Evolutionary conservation across 106 monocot genomes (phyloP), one percentile per base, ranked within the genome.

Genomic region (Gastrodia elata): DNA sequence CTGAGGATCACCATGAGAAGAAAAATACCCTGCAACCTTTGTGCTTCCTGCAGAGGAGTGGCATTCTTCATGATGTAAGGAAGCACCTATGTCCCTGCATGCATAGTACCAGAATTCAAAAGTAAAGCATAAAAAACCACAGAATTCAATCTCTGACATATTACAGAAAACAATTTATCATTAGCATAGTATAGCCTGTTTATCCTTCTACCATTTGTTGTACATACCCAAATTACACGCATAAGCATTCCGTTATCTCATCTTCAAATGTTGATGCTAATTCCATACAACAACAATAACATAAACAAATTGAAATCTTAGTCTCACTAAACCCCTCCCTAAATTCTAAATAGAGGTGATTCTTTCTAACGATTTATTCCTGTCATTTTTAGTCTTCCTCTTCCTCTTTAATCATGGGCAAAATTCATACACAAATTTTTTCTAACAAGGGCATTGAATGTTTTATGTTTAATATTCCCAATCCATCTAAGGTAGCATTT

Each of bases 1-100:
- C 11, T 20, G 46, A 28, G 64, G 44, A 68, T 79, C 77, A 65
- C 52, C 76, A 58, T 71, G 80, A 68, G 76, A 70, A 73, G 80
- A 61, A 59, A 79, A 70, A 80, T 77, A 71, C 41, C 64, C 74
- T 4, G 76, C 55, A 52, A 70, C 13, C 65, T 59, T 83, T 10
- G 48, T 36, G 38, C 37, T 80, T 32, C 76, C 71, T 26, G 65
- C 49, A 35, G 55, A 56, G n/a, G 49, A 40, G 20, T 57, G 75
- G n/a, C 40, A 22, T 64, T 84, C 77, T 1, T 78, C 39, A 11
- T 74, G 77, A 42, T 75, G 74, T 22, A 68, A 49, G 37, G 38
- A 13, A 71, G 13, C 22, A 42, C 46, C 71, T 24, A 44, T 46
- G 65, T 82, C 74, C 74, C 84, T 88, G 65, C 18, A n/a, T 52